Conservation (phyloP, 805 yeast species). For the Wickerhamiella azymoides region DNA sequence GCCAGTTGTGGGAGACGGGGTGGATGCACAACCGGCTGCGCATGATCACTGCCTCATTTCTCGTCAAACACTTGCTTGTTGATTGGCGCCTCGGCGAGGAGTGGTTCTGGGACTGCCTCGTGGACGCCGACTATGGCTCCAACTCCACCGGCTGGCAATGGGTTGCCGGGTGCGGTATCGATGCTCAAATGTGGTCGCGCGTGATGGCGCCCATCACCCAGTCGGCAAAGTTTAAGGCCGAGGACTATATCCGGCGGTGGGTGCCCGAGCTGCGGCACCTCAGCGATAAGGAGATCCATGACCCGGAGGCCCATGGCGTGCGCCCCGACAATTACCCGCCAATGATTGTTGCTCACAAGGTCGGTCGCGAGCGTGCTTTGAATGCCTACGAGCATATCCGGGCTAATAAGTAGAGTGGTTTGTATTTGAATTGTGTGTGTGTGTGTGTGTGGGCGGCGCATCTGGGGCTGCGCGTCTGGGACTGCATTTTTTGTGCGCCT, state of each 20-base stretch:
- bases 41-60: conserved; percentile 39
- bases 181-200: conserved; percentile 6
- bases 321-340: background rate
- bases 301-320: background rate
- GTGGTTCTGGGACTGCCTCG: conserved; percentile 6
- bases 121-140: conserved; percentile 6
- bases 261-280: conserved; percentile 1
- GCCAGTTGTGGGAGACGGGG: conserved; percentile 37
- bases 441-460: background rate
- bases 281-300: background rate
- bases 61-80: conserved; percentile 3
- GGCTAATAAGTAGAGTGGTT: background rate
- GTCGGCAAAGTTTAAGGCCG: conserved; percentile 4
- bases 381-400: conserved; percentile 1
- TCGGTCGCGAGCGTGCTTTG: conserved; percentile 1
- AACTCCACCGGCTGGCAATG: conserved; percentile 5
- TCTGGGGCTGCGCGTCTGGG: no score
- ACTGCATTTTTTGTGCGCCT: no score
- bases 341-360: conserved; percentile 2
- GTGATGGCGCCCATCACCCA: conserved; percentile 5
- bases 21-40: conserved; percentile 41
- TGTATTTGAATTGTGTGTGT: no score
- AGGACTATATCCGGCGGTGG: background rate
- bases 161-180: conserved; percentile 6
- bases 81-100: conserved; percentile 5